phyloP scores from a whole-genome alignment of 768 basidiomycete species.

The Crassisporium funariophilum region DNA sequence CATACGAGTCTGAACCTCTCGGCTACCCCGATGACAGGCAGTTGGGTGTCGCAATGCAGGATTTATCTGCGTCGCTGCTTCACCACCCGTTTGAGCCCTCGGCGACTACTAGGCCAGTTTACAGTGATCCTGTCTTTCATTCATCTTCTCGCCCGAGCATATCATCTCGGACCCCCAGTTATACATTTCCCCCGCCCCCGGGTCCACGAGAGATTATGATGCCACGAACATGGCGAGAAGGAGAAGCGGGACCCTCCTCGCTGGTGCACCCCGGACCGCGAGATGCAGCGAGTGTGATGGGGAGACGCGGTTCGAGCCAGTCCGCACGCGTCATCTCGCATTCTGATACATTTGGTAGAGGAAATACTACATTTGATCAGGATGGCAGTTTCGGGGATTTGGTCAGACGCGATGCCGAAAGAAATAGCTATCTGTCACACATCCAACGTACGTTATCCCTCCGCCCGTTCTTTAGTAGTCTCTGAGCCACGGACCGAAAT shows the following conservation, averaged over 20 bases:
- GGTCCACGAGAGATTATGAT: too few species aligned
- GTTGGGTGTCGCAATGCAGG: too few species aligned
- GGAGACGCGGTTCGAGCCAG: constrained; percentile 24
- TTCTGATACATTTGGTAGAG: constrained; percentile 16
- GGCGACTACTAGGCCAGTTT: too few species aligned
- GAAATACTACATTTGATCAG: constrained; percentile 7
- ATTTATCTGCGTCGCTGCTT: too few species aligned
- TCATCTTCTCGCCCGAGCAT: too few species aligned
- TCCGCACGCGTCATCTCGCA: constrained; percentile 21
- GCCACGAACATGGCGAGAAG: constrained; percentile 38
- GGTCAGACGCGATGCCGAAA: constrained; percentile 6
- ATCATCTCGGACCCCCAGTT: too few species aligned
- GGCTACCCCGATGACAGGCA: too few species aligned
- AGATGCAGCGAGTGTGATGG: constrained; percentile 15
- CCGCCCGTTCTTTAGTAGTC: not conserved
- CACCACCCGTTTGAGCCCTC: too few species aligned
- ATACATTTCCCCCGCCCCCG: too few species aligned
- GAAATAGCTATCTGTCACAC: constrained; percentile 5
- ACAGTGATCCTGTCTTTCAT: too few species aligned
- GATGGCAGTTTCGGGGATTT: constrained; percentile 2
- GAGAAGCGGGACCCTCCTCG: constrained; percentile 49
- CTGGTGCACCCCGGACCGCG: constrained; percentile 26
- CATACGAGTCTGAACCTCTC: too few species aligned
- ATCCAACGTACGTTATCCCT: constrained; percentile 1
- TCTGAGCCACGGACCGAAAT: not conserved